These are phyloP conservation scores for Scolecobasidium constrictum DNA, from an alignment of 2,329 filamentous ascomycete species.

Conservation along the genomic window DNA sequence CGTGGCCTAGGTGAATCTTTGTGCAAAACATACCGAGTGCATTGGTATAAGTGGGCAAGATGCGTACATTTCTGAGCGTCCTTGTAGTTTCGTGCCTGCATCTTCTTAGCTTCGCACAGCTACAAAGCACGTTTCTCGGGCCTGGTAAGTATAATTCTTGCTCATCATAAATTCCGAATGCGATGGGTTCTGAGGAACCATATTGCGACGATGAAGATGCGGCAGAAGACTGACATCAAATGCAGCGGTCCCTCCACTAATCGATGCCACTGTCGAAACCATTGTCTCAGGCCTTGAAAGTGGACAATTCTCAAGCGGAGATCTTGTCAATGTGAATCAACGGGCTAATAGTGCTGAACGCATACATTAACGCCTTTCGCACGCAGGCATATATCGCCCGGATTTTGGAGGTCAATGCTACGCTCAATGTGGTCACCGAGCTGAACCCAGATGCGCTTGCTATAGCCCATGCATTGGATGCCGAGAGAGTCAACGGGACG, in stretches of 20 bases:
- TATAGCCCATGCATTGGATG: slow-evolving; percentile 39
- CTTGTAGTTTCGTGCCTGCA: too few relatives aligned
- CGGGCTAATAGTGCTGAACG: background rate
- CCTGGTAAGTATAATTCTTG: too few relatives aligned
- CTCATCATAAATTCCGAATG: too few relatives aligned
- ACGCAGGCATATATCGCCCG: slow-evolving; percentile 38
- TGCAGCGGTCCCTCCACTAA: slow-evolving; percentile 33
- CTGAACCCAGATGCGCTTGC: slow-evolving; percentile 43
- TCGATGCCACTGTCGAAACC: slow-evolving; percentile 42
- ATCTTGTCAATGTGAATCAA: slow-evolving; percentile 36
- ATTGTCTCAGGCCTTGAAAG: slow-evolving; percentile 37
- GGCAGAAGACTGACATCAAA: too few relatives aligned
- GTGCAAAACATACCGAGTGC: too few relatives aligned
- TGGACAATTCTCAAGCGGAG: slow-evolving; percentile 40
- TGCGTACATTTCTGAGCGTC: too few relatives aligned
- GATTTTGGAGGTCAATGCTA: slow-evolving; percentile 42
- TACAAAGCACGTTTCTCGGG: too few relatives aligned
- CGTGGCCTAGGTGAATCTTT: too few relatives aligned
- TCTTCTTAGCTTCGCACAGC: too few relatives aligned
- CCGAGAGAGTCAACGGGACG: slow-evolving; percentile 35
- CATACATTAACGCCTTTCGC: background rate
- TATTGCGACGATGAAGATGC: too few relatives aligned
- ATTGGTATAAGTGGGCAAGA: too few relatives aligned
- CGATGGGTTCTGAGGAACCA: too few relatives aligned
- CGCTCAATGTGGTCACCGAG: slow-evolving; percentile 41